These are phyloP conservation scores for Madurella mycetomatis DNA, from an alignment of 2,329 filamentous ascomycete species.

Conservation along the genomic window DNA sequence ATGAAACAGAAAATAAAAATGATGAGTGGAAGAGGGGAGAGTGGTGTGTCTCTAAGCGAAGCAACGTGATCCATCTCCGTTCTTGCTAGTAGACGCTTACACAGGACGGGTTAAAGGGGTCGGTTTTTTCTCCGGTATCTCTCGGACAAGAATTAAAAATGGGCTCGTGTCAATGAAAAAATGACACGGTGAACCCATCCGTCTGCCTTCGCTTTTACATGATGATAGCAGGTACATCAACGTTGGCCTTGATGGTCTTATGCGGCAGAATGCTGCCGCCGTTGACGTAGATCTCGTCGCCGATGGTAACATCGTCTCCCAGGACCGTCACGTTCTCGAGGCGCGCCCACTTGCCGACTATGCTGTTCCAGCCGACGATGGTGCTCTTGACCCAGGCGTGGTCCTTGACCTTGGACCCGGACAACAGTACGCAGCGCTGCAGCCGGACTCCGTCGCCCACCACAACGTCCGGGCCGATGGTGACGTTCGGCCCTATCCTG, in stretches of 20 bases:
- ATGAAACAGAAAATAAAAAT: not conserved
- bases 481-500: conserved; percentile 95
- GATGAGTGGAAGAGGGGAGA: not conserved
- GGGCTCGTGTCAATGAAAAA: not conserved
- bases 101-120: not conserved
- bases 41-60: not conserved
- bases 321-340: conserved; percentile 98
- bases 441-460: conserved; percentile 91
- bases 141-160: not conserved
- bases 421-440: conserved; percentile 85
- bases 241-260: conserved; percentile 98
- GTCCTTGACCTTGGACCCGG: conserved; percentile 92
- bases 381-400: conserved; percentile 99
- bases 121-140: not conserved
- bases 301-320: conserved; percentile 95
- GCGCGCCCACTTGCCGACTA: conserved; percentile 90
- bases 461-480: conserved; percentile 87
- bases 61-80: not conserved
- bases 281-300: conserved; percentile 98
- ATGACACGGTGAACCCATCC: not conserved
- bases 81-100: not conserved
- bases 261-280: conserved; percentile 91
- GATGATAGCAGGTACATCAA: conserved; percentile 72
- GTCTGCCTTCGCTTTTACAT: conserved; percentile 45
- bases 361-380: conserved; percentile 98